Evolutionary conservation across 1,284 basidiomycete species (phyloP).

Genomic region (Exobasidium rhododendri): DNA sequence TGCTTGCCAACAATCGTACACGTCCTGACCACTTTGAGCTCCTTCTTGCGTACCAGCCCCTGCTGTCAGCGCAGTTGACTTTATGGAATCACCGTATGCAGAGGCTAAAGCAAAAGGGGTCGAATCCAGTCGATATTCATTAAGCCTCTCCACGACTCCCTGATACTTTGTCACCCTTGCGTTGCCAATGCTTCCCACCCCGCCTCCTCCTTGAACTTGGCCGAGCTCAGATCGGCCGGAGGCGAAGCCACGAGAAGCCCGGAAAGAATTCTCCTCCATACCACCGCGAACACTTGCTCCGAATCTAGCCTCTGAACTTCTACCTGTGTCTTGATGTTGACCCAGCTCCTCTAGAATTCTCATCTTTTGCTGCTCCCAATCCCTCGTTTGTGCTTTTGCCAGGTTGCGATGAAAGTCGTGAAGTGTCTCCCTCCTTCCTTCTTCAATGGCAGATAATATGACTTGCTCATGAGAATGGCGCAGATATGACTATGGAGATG

Average conservation of each 20-base stretch:
- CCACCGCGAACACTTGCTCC: background rate
- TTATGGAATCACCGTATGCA: slow-evolving; percentile 28
- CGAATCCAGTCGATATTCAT: slow-evolving; percentile 42
- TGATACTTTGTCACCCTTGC: slow-evolving; percentile 50
- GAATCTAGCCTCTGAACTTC: background rate
- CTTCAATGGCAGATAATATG: slow-evolving; percentile 87
- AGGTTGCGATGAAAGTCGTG: slow-evolving; percentile 77
- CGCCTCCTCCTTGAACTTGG: background rate
- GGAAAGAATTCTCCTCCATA: background rate
- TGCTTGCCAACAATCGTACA: slow-evolving; percentile 56
- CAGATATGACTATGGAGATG: slow-evolving; percentile 64
- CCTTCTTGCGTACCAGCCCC: background rate
- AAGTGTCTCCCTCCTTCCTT: slow-evolving; percentile 78
- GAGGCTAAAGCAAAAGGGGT: slow-evolving; percentile 16
- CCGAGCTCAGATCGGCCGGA: background rate
- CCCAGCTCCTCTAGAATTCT: slow-evolving; percentile 86
- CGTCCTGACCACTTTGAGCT: slow-evolving; percentile 45
- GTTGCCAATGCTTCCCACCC: slow-evolving; percentile 24
- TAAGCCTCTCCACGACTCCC: slow-evolving; percentile 42
- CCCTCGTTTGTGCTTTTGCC: slow-evolving; percentile 70
- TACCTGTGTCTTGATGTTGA: slow-evolving; percentile 32
- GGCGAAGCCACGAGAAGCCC: slow-evolving; percentile 1
- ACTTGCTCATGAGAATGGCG: slow-evolving; percentile 90
- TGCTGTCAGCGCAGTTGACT: slow-evolving; percentile 24
- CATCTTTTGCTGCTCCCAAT: slow-evolving; percentile 87